These are phyloP conservation scores for Melocanna baccifera DNA, from an alignment of 176 grass and related monocot species.

Conservation along the genomic window DNA sequence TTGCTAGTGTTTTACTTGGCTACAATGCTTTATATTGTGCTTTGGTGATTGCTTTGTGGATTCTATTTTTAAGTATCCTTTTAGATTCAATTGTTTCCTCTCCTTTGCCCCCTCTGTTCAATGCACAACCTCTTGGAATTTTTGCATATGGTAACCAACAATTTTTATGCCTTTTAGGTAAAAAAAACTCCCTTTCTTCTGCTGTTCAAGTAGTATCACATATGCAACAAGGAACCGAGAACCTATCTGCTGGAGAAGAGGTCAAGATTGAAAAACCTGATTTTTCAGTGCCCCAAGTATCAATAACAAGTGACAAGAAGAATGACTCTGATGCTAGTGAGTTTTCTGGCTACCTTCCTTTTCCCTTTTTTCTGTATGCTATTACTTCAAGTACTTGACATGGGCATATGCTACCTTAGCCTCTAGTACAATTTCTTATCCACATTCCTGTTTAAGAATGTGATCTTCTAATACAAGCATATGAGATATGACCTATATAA, in stretches of 20 bases:
- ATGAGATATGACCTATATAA: slow-evolving; percentile 4
- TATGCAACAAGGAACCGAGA: slow-evolving; percentile 16
- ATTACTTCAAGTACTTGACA: slow-evolving; percentile 7
- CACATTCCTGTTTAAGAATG: slow-evolving; percentile 13
- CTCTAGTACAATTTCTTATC: background rate
- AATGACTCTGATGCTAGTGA: slow-evolving; percentile 30
- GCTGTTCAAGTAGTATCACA: slow-evolving; percentile 1
- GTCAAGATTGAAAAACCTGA: slow-evolving; percentile 4
- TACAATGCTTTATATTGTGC: background rate
- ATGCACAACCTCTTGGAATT: background rate
- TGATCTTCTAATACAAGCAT: slow-evolving; percentile 9
- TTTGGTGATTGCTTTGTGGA: background rate
- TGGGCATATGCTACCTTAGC: background rate
- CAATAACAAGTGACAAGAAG: background rate
- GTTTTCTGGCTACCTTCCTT: slow-evolving; percentile 26
- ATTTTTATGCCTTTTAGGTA: slow-evolving; percentile 29
- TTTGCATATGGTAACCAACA: background rate
- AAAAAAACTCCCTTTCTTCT: background rate
- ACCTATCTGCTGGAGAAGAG: slow-evolving; percentile 5
- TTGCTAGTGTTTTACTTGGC: background rate
- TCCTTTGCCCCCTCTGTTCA: background rate
- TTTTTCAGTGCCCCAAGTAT: background rate
- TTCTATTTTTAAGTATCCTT: slow-evolving; percentile 3
- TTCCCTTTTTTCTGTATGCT: background rate
- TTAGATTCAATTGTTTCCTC: background rate